Conservation (phyloP, 805 yeast species). For the Wickerhamiella brachini region DNA sequence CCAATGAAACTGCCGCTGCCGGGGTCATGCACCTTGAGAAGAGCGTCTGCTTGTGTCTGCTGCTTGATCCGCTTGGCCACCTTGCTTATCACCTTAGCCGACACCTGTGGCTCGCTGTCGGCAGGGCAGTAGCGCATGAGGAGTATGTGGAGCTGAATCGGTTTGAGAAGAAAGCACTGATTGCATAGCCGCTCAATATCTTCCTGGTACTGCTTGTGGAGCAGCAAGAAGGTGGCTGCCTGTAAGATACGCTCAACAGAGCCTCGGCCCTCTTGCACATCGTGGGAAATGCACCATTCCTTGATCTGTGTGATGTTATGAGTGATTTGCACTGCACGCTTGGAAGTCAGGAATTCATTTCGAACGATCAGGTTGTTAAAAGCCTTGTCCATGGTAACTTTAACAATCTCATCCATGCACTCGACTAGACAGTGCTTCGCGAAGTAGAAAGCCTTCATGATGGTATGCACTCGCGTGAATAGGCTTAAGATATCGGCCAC, state of each 20-base stretch:
- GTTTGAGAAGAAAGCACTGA: slow-evolving; percentile 84
- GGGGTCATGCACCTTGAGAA: background rate
- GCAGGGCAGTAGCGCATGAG: slow-evolving; percentile 80
- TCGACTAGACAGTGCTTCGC: slow-evolving; percentile 75
- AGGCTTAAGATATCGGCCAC: slow-evolving; percentile 91
- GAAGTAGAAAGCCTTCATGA: slow-evolving; percentile 80
- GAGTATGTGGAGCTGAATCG: slow-evolving; percentile 85
- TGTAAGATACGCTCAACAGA: slow-evolving; percentile 79
- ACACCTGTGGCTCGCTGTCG: slow-evolving; percentile 87
- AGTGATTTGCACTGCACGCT: slow-evolving; percentile 90
- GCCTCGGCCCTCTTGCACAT: slow-evolving; percentile 72
- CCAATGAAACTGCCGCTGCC: background rate
- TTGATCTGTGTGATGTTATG: slow-evolving; percentile 91
- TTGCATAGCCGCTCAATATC: slow-evolving; percentile 88
- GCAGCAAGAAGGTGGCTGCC: slow-evolving; percentile 83
- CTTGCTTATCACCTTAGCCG: slow-evolving; percentile 62
- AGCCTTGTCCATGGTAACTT: slow-evolving; percentile 80
- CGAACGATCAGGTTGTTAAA: slow-evolving; percentile 93
- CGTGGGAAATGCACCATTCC: slow-evolving; percentile 96
- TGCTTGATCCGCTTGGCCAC: slow-evolving; percentile 40
- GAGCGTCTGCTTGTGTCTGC: slow-evolving; percentile 29
- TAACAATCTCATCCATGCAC: slow-evolving; percentile 68
- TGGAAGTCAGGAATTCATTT: slow-evolving; percentile 89
- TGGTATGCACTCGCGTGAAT: slow-evolving; percentile 82
- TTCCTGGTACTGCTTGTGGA: slow-evolving; percentile 74